Evolutionary conservation across 352 stramenopile genomes (phyloP).

Genomic region (Thraustotheca clavata): DNA sequence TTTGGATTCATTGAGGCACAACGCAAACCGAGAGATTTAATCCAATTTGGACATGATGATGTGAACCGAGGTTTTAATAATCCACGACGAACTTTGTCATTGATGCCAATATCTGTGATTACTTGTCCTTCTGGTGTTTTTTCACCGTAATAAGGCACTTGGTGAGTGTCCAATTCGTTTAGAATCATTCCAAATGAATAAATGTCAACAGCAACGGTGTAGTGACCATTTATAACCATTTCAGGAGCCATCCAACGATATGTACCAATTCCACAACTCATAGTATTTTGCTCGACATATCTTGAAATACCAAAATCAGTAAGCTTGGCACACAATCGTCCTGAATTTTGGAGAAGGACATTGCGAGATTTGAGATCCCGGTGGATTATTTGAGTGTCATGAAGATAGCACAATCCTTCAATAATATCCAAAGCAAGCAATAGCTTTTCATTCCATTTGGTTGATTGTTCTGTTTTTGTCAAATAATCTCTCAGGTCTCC

Average conservation of each 20-base stretch:
- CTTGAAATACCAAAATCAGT: conserved; percentile 66
- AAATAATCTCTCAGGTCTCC: conserved; percentile 49
- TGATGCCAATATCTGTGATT: conserved; percentile 14
- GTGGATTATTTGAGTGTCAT: conserved; percentile 58
- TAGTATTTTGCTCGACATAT: conserved; percentile 38
- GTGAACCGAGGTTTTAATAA: conserved; percentile 1
- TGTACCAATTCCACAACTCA: conserved; percentile 50
- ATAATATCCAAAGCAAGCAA: conserved; percentile 65
- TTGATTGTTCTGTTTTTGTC: conserved; percentile 21
- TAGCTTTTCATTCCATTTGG: conserved; percentile 60
- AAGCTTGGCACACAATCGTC: conserved; percentile 45
- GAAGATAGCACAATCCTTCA: conserved; percentile 66
- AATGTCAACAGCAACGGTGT: conserved; percentile 46
- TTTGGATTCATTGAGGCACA: conserved; percentile 5
- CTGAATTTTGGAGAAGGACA: conserved; percentile 38
- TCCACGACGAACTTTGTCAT: conserved; percentile 18
- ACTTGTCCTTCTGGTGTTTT: conserved; percentile 5
- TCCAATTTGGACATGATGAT: conserved; percentile 1
- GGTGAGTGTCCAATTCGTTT: conserved; percentile 54
- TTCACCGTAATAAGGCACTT: conserved; percentile 14
- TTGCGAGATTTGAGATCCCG: conserved; percentile 65
- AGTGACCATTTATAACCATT: conserved; percentile 52
- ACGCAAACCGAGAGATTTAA: not conserved
- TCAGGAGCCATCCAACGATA: conserved; percentile 48
- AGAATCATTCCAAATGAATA: conserved; percentile 67